Conservation (phyloP, 495 filamentous ascomycete genomes). For the Aspergillus conjunctus region DNA sequence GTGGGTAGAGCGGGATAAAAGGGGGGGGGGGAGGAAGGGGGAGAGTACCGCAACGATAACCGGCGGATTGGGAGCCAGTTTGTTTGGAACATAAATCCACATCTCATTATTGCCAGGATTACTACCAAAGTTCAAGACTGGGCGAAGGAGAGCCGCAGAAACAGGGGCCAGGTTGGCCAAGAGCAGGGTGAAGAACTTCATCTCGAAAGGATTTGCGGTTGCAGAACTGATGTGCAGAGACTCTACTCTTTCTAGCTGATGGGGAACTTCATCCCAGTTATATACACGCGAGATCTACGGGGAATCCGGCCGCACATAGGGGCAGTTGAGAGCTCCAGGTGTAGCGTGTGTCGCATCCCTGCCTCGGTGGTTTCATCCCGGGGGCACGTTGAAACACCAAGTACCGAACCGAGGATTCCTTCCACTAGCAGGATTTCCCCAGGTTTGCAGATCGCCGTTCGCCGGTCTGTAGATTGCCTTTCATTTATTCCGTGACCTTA, state of each 20-base stretch:
- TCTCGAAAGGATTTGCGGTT: neutral
- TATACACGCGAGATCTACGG: no score
- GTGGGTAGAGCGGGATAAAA: neutral
- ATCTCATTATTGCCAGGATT: constrained; percentile 17
- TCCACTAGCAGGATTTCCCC: neutral
- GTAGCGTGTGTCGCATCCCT: no score
- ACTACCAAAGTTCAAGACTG: constrained; percentile 11
- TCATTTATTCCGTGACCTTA: neutral
- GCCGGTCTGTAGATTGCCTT: no score
- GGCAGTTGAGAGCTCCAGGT: no score
- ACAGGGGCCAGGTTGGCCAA: neutral
- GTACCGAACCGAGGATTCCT: neutral
- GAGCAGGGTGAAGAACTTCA: constrained; percentile 1
- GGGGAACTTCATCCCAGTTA: no score
- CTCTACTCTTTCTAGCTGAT: neutral
- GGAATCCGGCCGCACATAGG: no score
- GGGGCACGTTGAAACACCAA: neutral
- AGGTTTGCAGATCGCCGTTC: neutral
- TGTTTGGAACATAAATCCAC: constrained; percentile 39
- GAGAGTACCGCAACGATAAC: constrained; percentile 39
- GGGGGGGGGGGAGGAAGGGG: constrained; percentile 3
- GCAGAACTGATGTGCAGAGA: constrained; percentile 14
- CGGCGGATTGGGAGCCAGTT: constrained; percentile 38
- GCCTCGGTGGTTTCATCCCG: neutral
- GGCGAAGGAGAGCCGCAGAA: constrained; percentile 10